Conservation (phyloP, 2,329 filamentous ascomycete genomes). For the Ceratocystis harringtonii region DNA sequence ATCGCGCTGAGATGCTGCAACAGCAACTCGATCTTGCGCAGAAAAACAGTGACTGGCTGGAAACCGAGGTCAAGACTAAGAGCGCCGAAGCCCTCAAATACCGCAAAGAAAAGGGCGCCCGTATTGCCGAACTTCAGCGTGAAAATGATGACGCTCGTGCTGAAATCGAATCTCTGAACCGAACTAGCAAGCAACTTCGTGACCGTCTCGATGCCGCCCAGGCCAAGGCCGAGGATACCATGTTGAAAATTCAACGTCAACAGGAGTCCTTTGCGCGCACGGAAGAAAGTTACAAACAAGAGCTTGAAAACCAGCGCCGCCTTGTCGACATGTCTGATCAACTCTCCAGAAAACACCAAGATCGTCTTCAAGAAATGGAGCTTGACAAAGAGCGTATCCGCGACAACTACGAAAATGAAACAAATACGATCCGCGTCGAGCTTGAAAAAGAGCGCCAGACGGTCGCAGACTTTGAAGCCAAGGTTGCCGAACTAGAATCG, state of each 20-base stretch:
- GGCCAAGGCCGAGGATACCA: conserved; percentile 70
- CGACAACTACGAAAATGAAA: conserved; percentile 49
- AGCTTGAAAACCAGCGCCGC: conserved; percentile 66
- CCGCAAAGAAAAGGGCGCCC: conserved; percentile 85
- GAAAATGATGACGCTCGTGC: conserved; percentile 73
- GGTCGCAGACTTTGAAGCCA: conserved; percentile 33
- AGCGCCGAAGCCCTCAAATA: conserved; percentile 74
- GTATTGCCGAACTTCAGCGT: conserved; percentile 76
- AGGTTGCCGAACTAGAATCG: conserved; percentile 35
- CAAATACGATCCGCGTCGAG: conserved; percentile 40
- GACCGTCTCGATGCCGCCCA: conserved; percentile 71
- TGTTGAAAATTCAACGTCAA: conserved; percentile 68
- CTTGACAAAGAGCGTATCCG: conserved; percentile 43
- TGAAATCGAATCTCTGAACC: conserved; percentile 60
- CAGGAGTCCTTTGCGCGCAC: conserved; percentile 67
- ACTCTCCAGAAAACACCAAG: conserved; percentile 55
- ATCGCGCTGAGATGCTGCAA: conserved; percentile 76
- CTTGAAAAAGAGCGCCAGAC: conserved; percentile 39
- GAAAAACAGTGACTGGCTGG: conserved; percentile 85
- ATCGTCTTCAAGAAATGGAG: conserved; percentile 56
- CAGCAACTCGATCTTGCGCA: conserved; percentile 82
- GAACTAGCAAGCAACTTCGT: conserved; percentile 66
- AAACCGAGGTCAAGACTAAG: conserved; percentile 82
- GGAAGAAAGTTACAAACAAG: conserved; percentile 76
- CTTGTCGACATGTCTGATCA: conserved; percentile 72